Evolutionary conservation across 805 yeast genomes (phyloP).

Genomic region (Sugiyamaella floridensis): DNA sequence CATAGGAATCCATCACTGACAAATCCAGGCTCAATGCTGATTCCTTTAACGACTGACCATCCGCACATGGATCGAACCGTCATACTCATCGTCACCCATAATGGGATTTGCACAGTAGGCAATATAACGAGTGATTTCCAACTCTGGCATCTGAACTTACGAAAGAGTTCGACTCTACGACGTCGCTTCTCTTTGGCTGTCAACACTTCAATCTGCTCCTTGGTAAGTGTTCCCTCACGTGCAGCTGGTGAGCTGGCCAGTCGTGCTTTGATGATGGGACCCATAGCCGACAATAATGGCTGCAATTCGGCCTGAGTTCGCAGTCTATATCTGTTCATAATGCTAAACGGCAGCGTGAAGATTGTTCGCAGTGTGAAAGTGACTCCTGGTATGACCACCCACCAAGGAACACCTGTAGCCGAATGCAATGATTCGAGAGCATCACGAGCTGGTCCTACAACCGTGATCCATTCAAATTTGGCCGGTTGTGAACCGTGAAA

Average conservation of each 20-base stretch:
- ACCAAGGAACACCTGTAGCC: constrained; percentile 65
- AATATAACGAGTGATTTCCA: constrained; percentile 67
- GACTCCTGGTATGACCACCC: constrained; percentile 65
- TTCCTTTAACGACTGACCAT: constrained; percentile 25
- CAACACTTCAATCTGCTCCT: constrained; percentile 70
- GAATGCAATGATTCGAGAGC: constrained; percentile 22
- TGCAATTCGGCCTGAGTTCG: constrained; percentile 64
- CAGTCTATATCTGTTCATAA: constrained; percentile 60
- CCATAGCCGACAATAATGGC: constrained; percentile 66
- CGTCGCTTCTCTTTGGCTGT: constrained; percentile 72
- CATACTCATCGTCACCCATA: constrained; percentile 75
- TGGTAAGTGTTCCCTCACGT: constrained; percentile 40
- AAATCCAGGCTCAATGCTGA: constrained; percentile 29
- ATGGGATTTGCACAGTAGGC: constrained; percentile 78
- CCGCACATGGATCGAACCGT: constrained; percentile 74
- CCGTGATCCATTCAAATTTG: constrained; percentile 10
- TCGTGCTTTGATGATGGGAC: constrained; percentile 60
- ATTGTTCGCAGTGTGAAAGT: constrained; percentile 59
- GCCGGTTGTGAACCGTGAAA: constrained; percentile 6
- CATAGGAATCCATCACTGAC: constrained; percentile 52
- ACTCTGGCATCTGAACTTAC: constrained; percentile 57
- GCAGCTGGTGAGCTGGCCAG: constrained; percentile 37
- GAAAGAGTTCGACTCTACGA: constrained; percentile 66
- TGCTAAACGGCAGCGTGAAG: constrained; percentile 73
- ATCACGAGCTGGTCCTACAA: constrained; percentile 17